A percentile compares a stretch with the other conserved stretches of the same genome.
Conservation (phyloP, 2,329 filamentous ascomycete genomes). For the Echinosphaeria canescens region DNA sequence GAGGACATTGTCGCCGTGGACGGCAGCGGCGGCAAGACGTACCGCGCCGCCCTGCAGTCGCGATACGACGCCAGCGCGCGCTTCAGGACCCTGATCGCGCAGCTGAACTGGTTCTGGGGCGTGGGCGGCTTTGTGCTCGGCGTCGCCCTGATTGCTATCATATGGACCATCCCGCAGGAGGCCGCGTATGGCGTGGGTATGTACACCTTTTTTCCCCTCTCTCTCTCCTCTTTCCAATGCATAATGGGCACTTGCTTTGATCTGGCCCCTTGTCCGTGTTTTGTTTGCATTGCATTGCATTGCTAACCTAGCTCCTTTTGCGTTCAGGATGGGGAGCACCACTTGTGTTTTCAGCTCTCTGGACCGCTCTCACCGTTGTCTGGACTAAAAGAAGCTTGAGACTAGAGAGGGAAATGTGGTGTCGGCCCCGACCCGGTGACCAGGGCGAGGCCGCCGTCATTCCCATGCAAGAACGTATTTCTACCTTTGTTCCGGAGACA, state of each 20-base stretch:
- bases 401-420: conserved; percentile 8
- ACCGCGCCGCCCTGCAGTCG: conserved; percentile 23
- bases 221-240: not conserved
- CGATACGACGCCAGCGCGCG: conserved; percentile 29
- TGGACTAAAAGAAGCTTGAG: conserved; percentile 6
- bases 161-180: conserved; percentile 21
- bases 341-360: conserved; percentile 5
- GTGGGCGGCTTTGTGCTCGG: conserved; percentile 24
- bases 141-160: conserved; percentile 19
- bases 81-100: conserved; percentile 28
- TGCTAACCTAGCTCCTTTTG: not conserved
- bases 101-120: conserved; percentile 34
- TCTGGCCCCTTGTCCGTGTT: too few species aligned
- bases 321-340: conserved; percentile 7
- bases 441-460: too few species aligned
- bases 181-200: conserved; percentile 21
- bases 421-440: too few species aligned
- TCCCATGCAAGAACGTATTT: too few species aligned
- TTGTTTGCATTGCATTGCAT: not conserved
- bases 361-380: conserved; percentile 4
- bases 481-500: too few species aligned
- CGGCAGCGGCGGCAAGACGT: conserved; percentile 32
- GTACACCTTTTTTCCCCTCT: conserved; percentile 2
- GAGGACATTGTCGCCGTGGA: conserved; percentile 49
- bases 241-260: too few species aligned